Evolutionary conservation across 108 stramenopile genomes (phyloP).

Genomic region (Skeletonema marinoi): DNA sequence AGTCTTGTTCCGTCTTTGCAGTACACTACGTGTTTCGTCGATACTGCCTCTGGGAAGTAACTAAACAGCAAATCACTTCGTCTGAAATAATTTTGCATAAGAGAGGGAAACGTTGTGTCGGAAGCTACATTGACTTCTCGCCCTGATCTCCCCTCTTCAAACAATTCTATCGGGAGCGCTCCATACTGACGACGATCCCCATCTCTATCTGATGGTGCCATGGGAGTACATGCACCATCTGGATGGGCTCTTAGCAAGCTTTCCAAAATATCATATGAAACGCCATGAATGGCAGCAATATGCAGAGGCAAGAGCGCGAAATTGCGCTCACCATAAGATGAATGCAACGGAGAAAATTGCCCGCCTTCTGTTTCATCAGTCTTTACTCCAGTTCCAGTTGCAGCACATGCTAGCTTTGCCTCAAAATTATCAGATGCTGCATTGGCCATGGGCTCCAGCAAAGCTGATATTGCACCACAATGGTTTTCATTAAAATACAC

Average conservation of each 20-base stretch:
- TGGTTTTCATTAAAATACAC: constrained; percentile 7
- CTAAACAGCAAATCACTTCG: constrained; percentile 43
- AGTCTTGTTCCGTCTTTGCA: constrained; percentile 23
- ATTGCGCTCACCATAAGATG: neutral
- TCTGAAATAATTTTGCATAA: constrained; percentile 17
- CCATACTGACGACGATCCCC: neutral
- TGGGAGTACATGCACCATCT: constrained; percentile 43
- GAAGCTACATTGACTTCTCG: constrained; percentile 30
- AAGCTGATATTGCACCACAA: constrained; percentile 30
- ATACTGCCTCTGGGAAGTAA: constrained; percentile 39
- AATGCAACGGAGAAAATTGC: neutral
- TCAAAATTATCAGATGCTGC: constrained; percentile 10
- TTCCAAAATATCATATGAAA: constrained; percentile 23
- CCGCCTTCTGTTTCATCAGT: neutral
- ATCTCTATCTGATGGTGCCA: constrained; percentile 6
- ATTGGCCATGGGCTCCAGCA: constrained; percentile 17
- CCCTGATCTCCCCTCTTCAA: constrained; percentile 42
- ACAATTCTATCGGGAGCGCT: constrained; percentile 32
- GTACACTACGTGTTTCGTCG: constrained; percentile 12
- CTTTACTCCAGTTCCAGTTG: constrained; percentile 12
- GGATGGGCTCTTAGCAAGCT: constrained; percentile 41
- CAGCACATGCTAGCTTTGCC: constrained; percentile 22
- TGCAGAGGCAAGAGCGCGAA: constrained; percentile 32
- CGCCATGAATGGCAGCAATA: constrained; percentile 46
- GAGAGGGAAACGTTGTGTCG: neutral